Evolutionary conservation across 148 eudicot genomes (phyloP).

Genomic region (Rhododendron ferrugineum): DNA sequence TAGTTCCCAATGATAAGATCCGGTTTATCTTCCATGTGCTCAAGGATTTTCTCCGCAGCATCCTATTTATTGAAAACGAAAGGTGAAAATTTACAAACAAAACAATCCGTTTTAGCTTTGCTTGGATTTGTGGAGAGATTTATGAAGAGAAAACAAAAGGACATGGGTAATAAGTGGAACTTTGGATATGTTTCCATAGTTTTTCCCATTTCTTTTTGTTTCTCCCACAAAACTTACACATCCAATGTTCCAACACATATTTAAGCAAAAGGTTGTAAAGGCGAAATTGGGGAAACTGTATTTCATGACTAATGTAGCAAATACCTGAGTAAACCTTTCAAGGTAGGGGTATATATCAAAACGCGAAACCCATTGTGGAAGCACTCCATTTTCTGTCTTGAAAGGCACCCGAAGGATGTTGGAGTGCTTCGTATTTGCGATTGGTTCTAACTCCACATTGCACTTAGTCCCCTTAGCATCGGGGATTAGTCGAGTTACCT

Average conservation of each 20-base stretch:
- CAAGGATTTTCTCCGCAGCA: conserved; percentile 57
- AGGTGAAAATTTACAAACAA: neutral
- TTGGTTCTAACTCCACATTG: conserved; percentile 58
- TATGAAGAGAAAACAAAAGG: neutral
- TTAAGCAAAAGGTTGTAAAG: neutral
- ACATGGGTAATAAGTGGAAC: neutral
- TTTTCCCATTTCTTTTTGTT: neutral
- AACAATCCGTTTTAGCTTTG: neutral
- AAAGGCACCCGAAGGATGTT: conserved; percentile 85
- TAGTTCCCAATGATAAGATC: conserved; percentile 92
- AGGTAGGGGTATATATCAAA: conserved; percentile 93
- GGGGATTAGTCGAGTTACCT: conserved; percentile 92
- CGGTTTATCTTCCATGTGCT: conserved; percentile 83
- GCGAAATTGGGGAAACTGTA: neutral
- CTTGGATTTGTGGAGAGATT: neutral
- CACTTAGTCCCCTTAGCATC: conserved; percentile 91
- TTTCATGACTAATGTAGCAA: conserved; percentile 4
- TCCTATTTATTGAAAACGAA: conserved; percentile 40
- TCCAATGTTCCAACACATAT: neutral
- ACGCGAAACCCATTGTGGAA: conserved; percentile 82
- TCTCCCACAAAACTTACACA: neutral
- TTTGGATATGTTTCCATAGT: neutral
- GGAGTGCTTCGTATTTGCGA: conserved; percentile 73
- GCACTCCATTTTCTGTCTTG: conserved; percentile 61
- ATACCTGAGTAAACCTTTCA: conserved; percentile 73